Evolutionary conservation across 352 stramenopile species (phyloP), one percentile per base, ranked within the genome.

Genomic region (Globisporangium paddicum): DNA sequence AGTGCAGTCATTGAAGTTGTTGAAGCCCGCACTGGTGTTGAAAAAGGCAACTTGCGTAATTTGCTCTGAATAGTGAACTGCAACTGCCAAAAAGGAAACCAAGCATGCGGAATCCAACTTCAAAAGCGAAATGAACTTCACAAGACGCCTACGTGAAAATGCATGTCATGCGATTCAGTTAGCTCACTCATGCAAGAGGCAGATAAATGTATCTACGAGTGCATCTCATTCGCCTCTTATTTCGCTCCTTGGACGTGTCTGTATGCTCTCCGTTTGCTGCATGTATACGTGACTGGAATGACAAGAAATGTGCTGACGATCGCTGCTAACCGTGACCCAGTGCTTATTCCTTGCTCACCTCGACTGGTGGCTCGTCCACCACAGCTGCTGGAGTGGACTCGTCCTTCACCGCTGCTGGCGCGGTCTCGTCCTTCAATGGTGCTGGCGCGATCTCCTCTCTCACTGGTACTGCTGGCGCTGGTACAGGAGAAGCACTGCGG

Each of bases 401-500:
- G 26, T 51, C 26, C 21, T 64, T 64, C 19, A 57, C 46, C 25
- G 63, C 25, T 46, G 65, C 72, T 9, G 28, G 28, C 28, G 28
- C 28, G 6, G 28, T 3, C 28, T 32, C 28, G 6, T 64, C 62
- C 18, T 63, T 38, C 34, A 58, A 53, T 30, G 28, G 23, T 38
- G 41, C 21, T 34, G 40, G 4, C 3, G 40, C 7, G n/a, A n/a
- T n/a, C n/a, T n/a, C n/a, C n/a, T n/a, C n/a, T n/a, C n/a, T n/a
- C n/a, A n/a, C 26, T 32, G 34, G 35, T 13, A 8, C 14, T 37
- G 46, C 5, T 18, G 40, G 4, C 3, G 40, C 7, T 47, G 41
- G n/a, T 28, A 23, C 38, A 10, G 41, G 50, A 18, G 57, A 69
- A 49, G 63, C 65, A 38, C 71, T 80, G 47, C 73, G 68, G 60